These are phyloP conservation scores for Pelargonium nanum DNA, from an alignment of 345 rosid species.

Conservation along the genomic window DNA sequence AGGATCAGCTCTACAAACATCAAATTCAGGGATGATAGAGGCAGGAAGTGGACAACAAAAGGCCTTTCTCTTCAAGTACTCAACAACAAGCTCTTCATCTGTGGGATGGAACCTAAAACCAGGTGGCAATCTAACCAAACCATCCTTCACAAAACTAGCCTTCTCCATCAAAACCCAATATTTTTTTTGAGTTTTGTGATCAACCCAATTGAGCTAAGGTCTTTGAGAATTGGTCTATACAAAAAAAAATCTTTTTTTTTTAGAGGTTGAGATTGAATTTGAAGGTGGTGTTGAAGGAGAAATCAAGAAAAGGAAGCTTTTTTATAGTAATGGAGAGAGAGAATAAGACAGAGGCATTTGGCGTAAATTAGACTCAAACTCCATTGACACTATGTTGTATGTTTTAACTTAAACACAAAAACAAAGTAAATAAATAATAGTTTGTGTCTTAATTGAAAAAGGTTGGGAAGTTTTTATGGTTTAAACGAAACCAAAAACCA, in stretches of 20 bases:
- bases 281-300: background rate
- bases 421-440: background rate
- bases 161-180: slow-evolving; percentile 32
- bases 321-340: slow-evolving; percentile 17
- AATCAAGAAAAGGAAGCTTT: background rate
- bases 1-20: slow-evolving; percentile 83
- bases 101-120: slow-evolving; percentile 95
- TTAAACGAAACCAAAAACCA: background rate
- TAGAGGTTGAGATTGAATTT: background rate
- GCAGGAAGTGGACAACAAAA: slow-evolving; percentile 65
- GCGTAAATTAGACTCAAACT: slow-evolving; percentile 71
- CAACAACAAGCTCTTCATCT: slow-evolving; percentile 77
- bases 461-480: slow-evolving; percentile 14
- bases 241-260: no score
- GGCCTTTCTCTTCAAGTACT: slow-evolving; percentile 60
- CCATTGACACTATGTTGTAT: slow-evolving; percentile 21
- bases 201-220: background rate
- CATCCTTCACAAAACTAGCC: slow-evolving; percentile 43
- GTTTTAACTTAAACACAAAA: slow-evolving; percentile 10
- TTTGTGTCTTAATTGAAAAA: background rate
- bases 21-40: slow-evolving; percentile 76
- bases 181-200: background rate
- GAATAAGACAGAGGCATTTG: slow-evolving; percentile 35
- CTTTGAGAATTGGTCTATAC: no score
- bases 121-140: slow-evolving; percentile 65